Percentiles rank a stretch among this genome's conserved stretches.
Conservation (phyloP, 352 stramenopile species). For the Phytophthora ohioensis region DNA sequence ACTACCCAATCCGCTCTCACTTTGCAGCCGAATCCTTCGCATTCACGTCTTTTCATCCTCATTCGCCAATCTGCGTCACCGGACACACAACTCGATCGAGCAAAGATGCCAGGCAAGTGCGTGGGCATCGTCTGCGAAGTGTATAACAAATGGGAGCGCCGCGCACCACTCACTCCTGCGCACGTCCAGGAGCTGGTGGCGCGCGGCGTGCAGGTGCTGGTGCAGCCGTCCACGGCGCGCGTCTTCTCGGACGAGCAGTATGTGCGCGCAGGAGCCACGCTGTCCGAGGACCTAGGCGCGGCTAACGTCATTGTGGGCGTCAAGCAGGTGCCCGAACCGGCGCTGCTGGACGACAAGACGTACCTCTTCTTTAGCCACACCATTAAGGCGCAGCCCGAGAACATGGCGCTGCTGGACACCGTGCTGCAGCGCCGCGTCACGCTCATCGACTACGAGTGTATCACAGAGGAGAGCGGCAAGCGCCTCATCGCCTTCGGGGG, state of each 20-base stretch:
- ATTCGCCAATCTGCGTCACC: slow-evolving; percentile 26
- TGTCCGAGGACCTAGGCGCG: slow-evolving; percentile 90
- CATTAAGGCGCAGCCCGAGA: slow-evolving; percentile 97
- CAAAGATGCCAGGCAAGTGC: slow-evolving; percentile 52
- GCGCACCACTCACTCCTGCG: slow-evolving; percentile 89
- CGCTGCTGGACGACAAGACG: slow-evolving; percentile 92
- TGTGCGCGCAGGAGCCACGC: slow-evolving; percentile 81
- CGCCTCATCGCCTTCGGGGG: slow-evolving; percentile 95
- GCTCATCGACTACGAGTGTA: slow-evolving; percentile 97
- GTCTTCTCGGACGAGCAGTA: slow-evolving; percentile 96
- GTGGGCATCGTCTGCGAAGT: slow-evolving; percentile 94
- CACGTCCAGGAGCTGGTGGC: slow-evolving; percentile 90
- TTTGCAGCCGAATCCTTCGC: background rate
- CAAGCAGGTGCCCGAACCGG: slow-evolving; percentile 91
- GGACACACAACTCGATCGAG: background rate
- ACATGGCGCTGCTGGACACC: slow-evolving; percentile 95
- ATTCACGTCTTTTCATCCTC: slow-evolving; percentile 15
- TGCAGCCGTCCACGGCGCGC: slow-evolving; percentile 93
- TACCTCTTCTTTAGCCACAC: slow-evolving; percentile 98
- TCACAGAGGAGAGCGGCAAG: slow-evolving; percentile 87
- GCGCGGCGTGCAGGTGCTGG: slow-evolving; percentile 89
- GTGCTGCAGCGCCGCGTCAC: slow-evolving; percentile 93
- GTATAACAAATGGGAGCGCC: slow-evolving; percentile 97
- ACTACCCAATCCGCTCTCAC: slow-evolving; percentile 1
- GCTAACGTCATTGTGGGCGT: slow-evolving; percentile 96